Conservation (phyloP, 441 rosid species). For the Eruca vesicaria region DNA sequence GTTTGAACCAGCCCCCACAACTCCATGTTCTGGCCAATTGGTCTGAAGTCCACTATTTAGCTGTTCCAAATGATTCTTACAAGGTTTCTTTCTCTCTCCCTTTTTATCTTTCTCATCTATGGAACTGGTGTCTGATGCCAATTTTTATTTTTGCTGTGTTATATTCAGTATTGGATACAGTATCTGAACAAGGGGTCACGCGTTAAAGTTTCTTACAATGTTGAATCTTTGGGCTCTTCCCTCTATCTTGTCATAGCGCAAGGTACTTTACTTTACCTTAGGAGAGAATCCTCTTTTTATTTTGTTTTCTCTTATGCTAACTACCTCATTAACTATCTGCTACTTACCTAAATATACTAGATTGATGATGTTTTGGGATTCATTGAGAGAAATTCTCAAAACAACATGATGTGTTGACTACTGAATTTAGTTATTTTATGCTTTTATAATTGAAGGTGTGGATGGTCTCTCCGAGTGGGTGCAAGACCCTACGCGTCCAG, state of each 20-base stretch:
- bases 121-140: not conserved
- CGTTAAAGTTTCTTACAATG: slow-evolving; percentile 62
- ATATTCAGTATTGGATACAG: slow-evolving; percentile 69
- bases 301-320: not conserved
- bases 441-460: slow-evolving; percentile 52
- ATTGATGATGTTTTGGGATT: slow-evolving; percentile 7
- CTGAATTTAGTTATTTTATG: slow-evolving; percentile 13
- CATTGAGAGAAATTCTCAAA: not conserved
- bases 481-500: slow-evolving; percentile 82
- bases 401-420: not conserved
- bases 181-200: slow-evolving; percentile 80
- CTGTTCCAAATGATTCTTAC: slow-evolving; percentile 71
- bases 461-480: slow-evolving; percentile 88
- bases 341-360: too few species aligned
- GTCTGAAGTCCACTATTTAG: slow-evolving; percentile 46
- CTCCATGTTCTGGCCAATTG: slow-evolving; percentile 64
- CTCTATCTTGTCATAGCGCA: slow-evolving; percentile 74
- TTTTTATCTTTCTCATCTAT: not conserved
- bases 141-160: not conserved
- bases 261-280: slow-evolving; percentile 42
- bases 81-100: slow-evolving; percentile 44
- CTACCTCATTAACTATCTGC: not conserved
- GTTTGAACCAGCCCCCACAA: slow-evolving; percentile 62
- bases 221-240: slow-evolving; percentile 59
- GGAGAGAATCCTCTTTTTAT: too few species aligned